Evolutionary conservation across 768 basidiomycete genomes (phyloP).

Genomic region (Russula sp.): DNA sequence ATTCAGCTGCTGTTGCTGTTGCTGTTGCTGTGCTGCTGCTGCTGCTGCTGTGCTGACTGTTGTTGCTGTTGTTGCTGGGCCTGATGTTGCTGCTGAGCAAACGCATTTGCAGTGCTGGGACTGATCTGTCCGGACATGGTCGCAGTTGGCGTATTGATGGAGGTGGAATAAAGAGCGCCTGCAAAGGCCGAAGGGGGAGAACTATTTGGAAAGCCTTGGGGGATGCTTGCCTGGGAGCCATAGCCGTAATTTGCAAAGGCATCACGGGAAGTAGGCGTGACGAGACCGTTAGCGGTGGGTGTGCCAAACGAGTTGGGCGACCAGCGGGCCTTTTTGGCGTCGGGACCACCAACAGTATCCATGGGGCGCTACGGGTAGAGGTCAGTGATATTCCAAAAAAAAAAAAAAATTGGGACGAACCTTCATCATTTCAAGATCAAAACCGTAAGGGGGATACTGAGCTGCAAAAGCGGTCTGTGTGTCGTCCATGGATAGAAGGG

Average conservation of each 20-base stretch:
- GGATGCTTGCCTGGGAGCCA: conserved; percentile 65
- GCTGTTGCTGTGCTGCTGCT: conserved; percentile 41
- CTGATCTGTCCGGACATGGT: conserved; percentile 62
- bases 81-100: conserved; percentile 50
- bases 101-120: conserved; percentile 57
- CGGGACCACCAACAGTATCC: conserved; percentile 77
- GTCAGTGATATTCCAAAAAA: background rate
- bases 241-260: conserved; percentile 87
- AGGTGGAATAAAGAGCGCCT: conserved; percentile 66
- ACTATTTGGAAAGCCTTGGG: conserved; percentile 52
- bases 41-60: conserved; percentile 45
- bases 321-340: conserved; percentile 89
- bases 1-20: conserved; percentile 23
- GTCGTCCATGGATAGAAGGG: conserved; percentile 58
- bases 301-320: conserved; percentile 58
- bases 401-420: conserved; percentile 39
- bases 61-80: conserved; percentile 40
- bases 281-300: conserved; percentile 40
- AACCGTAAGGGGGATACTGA: conserved; percentile 67
- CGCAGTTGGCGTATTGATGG: conserved; percentile 47
- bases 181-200: conserved; percentile 49
- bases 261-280: conserved; percentile 52
- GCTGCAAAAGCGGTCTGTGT: conserved; percentile 63
- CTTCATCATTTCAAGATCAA: conserved; percentile 94
- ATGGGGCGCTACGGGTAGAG: conserved; percentile 64